Base-by-base conservation (phyloP, 164 flowering plant species). In the Tetrastigma voinierianum region DNA sequence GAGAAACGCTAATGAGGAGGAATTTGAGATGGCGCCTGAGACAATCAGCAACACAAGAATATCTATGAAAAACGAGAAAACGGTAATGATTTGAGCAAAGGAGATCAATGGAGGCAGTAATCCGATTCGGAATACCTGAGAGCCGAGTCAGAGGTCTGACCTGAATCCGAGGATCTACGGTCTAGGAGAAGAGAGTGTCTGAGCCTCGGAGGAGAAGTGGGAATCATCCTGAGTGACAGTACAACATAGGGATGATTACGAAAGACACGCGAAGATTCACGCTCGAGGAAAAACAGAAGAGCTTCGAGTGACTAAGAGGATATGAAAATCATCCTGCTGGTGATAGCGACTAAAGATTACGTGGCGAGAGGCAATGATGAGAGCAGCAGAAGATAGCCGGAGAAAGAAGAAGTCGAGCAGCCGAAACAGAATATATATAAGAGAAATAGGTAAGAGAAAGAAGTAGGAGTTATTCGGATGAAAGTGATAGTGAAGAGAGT, bases 381-480 rank as follows among this genome's bases (percentile, higher is more conserved):
- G 15, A 70, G 82, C n/a, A n/a, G n/a, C n/a, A 48, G 80, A 83
- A 12, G 70, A 77, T 61, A n/a, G 75, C 7, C 71, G 64, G 57
- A 55, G 68, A 57, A 72, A 72, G 60, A 81, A 59, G 71, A 73
- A 70, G 53, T 67, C 65, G 12, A 54, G 72, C n/a, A 72, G 55
- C 21, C 73, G 52, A 54, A 67, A 65, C 15, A 56, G 60, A 14
- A 64, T 6, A 72, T 67, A n/a, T 70, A 70, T 25, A 84, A 69
- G 24, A 76, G 44, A 20, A 68, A 59, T 19, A 78, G 77, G 77
- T 0, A 71, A 77, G 7, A 75, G 69, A 9, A 77, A 70, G 58
- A 83, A 69, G 57, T 45, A 46, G 67, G 17, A 82, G 70, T 21
- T 78, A 69, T 49, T 75, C 84, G 19, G 88, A 82, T 65, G 87